These are phyloP conservation scores for Umbilicus rupestris DNA, from an alignment of 164 flowering plant genomes.

Conservation along the genomic window DNA sequence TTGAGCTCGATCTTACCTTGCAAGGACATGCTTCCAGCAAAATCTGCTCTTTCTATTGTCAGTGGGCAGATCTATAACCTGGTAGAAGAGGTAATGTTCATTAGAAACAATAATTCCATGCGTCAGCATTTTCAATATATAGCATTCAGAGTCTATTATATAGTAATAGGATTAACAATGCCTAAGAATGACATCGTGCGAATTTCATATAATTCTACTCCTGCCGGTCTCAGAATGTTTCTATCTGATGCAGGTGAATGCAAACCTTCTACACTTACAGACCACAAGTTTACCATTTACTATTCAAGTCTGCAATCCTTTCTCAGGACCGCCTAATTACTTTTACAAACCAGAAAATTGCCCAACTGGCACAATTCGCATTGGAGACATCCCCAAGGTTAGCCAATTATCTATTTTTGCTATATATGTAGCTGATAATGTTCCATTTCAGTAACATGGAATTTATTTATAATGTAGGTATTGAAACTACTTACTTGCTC, in stretches of 20 bases:
- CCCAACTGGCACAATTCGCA: constrained; percentile 37
- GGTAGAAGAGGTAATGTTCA: constrained; percentile 45
- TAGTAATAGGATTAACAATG: too few relatives aligned
- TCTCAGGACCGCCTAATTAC: constrained; percentile 65
- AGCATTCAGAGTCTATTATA: not conserved
- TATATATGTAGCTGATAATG: not conserved
- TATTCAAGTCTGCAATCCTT: constrained; percentile 63
- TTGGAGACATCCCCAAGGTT: constrained; percentile 76
- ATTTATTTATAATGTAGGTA: constrained; percentile 23
- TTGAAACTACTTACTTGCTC: constrained; percentile 43
- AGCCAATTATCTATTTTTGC: not conserved
- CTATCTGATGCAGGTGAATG: constrained; percentile 44
- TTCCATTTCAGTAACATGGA: not conserved
- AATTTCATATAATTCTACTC: not conserved
- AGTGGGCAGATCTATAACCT: constrained; percentile 47
- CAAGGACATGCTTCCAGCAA: constrained; percentile 50
- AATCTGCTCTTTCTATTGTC: constrained; percentile 39
- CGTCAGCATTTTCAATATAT: not conserved
- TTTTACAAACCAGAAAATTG: constrained; percentile 52
- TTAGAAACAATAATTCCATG: not conserved
- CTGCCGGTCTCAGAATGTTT: not conserved
- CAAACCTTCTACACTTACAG: constrained; percentile 37
- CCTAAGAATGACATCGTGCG: not conserved
- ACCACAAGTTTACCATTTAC: constrained; percentile 17
- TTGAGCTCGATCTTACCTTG: constrained; percentile 77